Base-by-base conservation (phyloP, 108 stramenopile species). In the Pseudonitzschia multiseries region DNA sequence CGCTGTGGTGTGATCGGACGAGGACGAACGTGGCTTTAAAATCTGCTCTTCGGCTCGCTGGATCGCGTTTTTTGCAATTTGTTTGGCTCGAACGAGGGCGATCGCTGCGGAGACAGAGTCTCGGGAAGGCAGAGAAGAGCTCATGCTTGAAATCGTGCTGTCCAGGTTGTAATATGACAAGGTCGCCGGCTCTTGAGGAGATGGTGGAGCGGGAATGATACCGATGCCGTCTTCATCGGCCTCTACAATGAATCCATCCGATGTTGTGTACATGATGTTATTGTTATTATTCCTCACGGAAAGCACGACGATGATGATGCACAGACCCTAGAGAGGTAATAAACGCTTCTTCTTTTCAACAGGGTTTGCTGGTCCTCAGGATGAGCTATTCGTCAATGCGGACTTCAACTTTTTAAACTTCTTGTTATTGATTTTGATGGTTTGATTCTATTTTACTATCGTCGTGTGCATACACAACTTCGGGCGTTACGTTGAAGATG, bases 41-140 rank as follows among this genome's bases (percentile, higher is more conserved):
- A 20, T 21, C 21, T 52, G 32, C 12, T 33, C 68, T 26, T 52
- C 50, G 51, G 32, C 33, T 69, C 51, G 68, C 18, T 21, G 18
- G 59, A 27, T 68, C 26, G 51, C 21, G 8, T 60, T 20, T 42
- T 40, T 68, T 8, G 76, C 69, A 14, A 57, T 69, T 65, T 75
- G 79, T 28, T 60, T 57, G 2, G 79, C 79, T 18, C 79, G 74
- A 43, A 80, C 79, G 14, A 75, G 29, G 8, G 79, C 79, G n/a
- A 80, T 80, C 20, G 79, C 79, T 15, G 79, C 79, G 21, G 79
- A 75, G 21, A 80, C 79, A 27, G 62, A 21, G 26, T 75, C 74
- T 4, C 79, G 57, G 20, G 74, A 70, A 21, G 78, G 78, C 29
- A 44, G 26, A 18, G 68, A 36, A 54, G 29, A 26, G 27, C 57